Base-by-base conservation (phyloP, 2,329 filamentous ascomycete species). In the Fusarium sp. region DNA sequence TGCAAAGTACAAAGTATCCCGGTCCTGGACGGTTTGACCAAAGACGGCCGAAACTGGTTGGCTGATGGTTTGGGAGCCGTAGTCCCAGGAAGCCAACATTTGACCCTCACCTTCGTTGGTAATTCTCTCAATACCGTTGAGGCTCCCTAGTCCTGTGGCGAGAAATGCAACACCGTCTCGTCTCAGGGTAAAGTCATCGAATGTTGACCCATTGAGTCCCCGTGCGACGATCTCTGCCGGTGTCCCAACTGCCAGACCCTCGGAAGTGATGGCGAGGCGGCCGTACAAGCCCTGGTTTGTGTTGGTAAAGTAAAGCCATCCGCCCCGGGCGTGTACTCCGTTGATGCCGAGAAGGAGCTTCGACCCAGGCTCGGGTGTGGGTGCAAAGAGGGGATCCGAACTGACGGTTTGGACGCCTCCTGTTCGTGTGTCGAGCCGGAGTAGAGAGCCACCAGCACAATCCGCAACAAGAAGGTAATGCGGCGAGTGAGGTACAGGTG, bases 271-370 rank as follows among this genome's bases (percentile, higher is more conserved):
- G 27, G 59, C 59, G 4, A 62, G 14, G 2, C 59, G 59, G 14
- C 40, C 59, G 32, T 62, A 62, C 40, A 62, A 7, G n/a, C 43
- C 30, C 59, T 62, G 59, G 5, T 62, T 50, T 8, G 59, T 62
- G 38, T 62, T 50, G 59, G 59, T 62, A 62, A 62, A 62, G 30
- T 62, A 62, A 20, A 62, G n/a, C 38, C 43, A 62, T 35, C 38
- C 38, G 12, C 11, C 59, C 5, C 7, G 59, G 7, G 40, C 59
- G 40, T 50, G 59, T 14, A 62, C 30, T 22, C 59, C 59, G 32
- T 62, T 62, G 59, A 62, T 50, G 4, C 59, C 59, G 7, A 62
- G 59, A n/a, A 32, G 4, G 14, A 59, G 56, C 15, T 25, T 12
- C 1, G 56, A 59, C 22, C 7, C 35, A 15, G 56, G 35, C 7